These are phyloP conservation scores for Chlorella sp. DNA, from an alignment of 139 green algal genomes.

Conservation along the genomic window DNA sequence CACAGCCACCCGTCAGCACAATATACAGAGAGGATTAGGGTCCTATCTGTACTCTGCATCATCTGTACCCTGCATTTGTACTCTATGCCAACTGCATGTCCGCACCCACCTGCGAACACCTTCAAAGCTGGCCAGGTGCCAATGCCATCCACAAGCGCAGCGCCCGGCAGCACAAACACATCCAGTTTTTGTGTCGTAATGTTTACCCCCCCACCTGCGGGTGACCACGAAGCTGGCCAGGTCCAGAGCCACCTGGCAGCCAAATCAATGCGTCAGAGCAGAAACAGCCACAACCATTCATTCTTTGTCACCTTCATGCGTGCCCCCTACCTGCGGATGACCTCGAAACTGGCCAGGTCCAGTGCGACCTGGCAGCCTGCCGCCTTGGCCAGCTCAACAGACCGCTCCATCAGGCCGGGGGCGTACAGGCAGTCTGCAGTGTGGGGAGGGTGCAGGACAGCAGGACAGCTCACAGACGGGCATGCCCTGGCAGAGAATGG, in stretches of 20 bases:
- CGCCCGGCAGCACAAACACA: too few species aligned
- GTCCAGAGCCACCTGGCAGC: constrained; percentile 62
- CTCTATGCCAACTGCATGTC: too few species aligned
- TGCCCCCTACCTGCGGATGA: constrained; percentile 52
- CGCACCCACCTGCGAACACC: too few species aligned
- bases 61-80: too few species aligned
- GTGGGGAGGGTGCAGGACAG: constrained; percentile 10
- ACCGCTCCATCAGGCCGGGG: constrained; percentile 46
- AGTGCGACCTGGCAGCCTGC: constrained; percentile 57
- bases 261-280: too few species aligned
- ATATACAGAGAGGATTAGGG: too few species aligned
- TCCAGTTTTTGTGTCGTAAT: too few species aligned
- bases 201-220: constrained; percentile 6
- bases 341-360: constrained; percentile 77
- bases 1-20: neutral
- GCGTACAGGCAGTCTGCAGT: constrained; percentile 65
- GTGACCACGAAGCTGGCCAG: constrained; percentile 76
- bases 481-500: neutral
- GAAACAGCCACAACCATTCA: too few species aligned
- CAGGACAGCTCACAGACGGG: neutral
- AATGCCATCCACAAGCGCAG: too few species aligned
- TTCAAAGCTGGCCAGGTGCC: too few species aligned
- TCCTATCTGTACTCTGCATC: too few species aligned
- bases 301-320: too few species aligned
- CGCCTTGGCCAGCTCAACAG: constrained; percentile 43